Evolutionary conservation across 2,329 filamentous ascomycete species (phyloP), one percentile per base, ranked within the genome.

Genomic region (Alternaria brassicae): DNA sequence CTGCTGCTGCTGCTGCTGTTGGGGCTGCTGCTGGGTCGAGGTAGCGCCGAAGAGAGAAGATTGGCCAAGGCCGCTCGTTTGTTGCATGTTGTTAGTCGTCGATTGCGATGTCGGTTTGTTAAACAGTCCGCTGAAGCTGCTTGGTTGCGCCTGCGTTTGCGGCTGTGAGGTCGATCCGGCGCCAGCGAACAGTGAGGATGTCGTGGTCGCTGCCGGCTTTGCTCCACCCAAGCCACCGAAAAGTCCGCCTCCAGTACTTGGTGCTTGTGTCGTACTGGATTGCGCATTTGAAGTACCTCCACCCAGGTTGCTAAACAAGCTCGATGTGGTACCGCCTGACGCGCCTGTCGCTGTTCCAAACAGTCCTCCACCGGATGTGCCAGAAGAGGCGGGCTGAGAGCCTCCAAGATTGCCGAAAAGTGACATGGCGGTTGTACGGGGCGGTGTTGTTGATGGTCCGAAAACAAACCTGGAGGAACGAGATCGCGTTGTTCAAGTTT

Each of bases 141-240:
- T 54, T 39, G 70, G 60, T 56, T 71, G 66, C 42, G 72, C 57
- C 60, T 70, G 66, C 40, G 70, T 59, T 59, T 74, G 72, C 49
- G 61, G 62, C 62, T 73, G 71, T 56, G 67, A 49, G 36, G 67
- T 60, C 39, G 62, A 54, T 45, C 66, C 51, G 40, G 70, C 63
- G 58, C 66, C 69, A 47, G 66, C 63, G 39, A 74, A 66, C 23
- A 72, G 65, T 3, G 69, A 65, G 39, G 73, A 53, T 41, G 72
- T 59, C 52, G 74, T 52, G 21, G 69, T 61, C 39, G 70, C 56
- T 57, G 74, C 61, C 75, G 81, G 60, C 52, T 70, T 82, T 77
- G 55, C 77, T 66, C 61, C 73, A 25, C 69, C 68, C 51, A 72
- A 58, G 69, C 62, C 57, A 44, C 71, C 65, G 61, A 73, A 75